Evolutionary conservation across 1,139 yeast species (phyloP).

Genomic region (Candida frijolesensis): DNA sequence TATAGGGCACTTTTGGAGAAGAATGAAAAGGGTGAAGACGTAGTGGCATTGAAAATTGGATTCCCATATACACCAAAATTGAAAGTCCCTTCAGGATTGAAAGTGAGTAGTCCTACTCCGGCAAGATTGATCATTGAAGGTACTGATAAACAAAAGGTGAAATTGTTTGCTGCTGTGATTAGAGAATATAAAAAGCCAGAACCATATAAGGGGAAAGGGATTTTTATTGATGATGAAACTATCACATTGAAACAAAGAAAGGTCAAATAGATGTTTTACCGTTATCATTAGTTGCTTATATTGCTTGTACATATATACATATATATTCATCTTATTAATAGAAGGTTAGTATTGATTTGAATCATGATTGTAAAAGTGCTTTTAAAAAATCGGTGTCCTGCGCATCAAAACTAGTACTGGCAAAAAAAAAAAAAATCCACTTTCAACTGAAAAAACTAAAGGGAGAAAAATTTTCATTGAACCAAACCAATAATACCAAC

Average conservation of each 20-base stretch:
- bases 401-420: no score
- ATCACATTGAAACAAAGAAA: constrained; percentile 89
- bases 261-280: constrained; percentile 60
- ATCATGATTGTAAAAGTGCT: background rate
- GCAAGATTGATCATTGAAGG: constrained; percentile 88
- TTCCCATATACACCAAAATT: constrained; percentile 66
- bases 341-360: background rate
- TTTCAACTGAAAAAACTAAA: background rate
- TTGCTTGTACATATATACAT: background rate
- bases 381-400: background rate
- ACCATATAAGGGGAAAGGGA: constrained; percentile 98
- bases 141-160: constrained; percentile 82
- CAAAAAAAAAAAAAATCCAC: background rate
- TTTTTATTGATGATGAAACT: constrained; percentile 88
- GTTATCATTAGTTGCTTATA: background rate
- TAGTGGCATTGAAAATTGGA: constrained; percentile 79
- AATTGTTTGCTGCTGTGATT: constrained; percentile 83
- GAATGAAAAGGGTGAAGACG: constrained; percentile 53
- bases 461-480: background rate
- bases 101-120: constrained; percentile 81
- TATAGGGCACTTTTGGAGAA: constrained; percentile 80
- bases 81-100: constrained; percentile 76
- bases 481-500: background rate
- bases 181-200: constrained; percentile 93
- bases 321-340: background rate